Percentiles rank a stretch among this genome's conserved stretches.
Evolutionary conservation across 768 basidiomycete genomes (phyloP).

Genomic region (Mrakia frigida): DNA sequence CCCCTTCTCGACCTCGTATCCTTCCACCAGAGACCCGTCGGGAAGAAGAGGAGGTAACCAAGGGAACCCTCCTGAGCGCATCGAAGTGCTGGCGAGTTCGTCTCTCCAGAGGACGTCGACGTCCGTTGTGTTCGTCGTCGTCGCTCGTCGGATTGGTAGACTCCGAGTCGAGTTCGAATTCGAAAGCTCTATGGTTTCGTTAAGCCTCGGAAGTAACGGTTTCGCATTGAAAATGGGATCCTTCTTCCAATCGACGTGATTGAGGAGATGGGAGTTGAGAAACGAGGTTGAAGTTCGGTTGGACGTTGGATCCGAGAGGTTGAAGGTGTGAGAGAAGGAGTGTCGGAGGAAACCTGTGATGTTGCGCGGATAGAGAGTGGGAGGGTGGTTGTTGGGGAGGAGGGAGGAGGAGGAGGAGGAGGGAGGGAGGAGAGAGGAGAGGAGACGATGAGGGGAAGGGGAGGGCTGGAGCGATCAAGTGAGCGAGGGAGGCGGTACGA

Average conservation of each 20-base stretch:
- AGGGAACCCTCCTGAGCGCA: background rate
- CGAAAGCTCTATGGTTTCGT: background rate
- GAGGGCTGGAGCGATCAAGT: background rate
- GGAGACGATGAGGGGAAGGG: slow-evolving; percentile 4
- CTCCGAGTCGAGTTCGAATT: background rate
- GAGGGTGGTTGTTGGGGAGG: no score
- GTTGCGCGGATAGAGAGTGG: slow-evolving; percentile 17
- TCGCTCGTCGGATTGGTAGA: background rate
- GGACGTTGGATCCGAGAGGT: slow-evolving; percentile 10
- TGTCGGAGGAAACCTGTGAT: slow-evolving; percentile 26
- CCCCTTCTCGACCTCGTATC: background rate
- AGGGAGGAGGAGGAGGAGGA: background rate
- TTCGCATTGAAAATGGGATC: background rate
- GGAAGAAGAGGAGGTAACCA: background rate
- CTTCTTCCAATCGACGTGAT: background rate
- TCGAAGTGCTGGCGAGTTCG: background rate
- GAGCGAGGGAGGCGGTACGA: background rate
- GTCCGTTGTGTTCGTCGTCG: no score
- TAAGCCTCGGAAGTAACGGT: background rate
- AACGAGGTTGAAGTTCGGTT: background rate
- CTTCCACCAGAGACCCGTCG: background rate
- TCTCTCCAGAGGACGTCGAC: background rate
- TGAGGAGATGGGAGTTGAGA: background rate
- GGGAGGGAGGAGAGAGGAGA: slow-evolving; percentile 15
- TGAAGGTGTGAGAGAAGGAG: slow-evolving; percentile 9